Base-by-base conservation (phyloP, 306 rosid species). In the Lablab purpureus region DNA sequence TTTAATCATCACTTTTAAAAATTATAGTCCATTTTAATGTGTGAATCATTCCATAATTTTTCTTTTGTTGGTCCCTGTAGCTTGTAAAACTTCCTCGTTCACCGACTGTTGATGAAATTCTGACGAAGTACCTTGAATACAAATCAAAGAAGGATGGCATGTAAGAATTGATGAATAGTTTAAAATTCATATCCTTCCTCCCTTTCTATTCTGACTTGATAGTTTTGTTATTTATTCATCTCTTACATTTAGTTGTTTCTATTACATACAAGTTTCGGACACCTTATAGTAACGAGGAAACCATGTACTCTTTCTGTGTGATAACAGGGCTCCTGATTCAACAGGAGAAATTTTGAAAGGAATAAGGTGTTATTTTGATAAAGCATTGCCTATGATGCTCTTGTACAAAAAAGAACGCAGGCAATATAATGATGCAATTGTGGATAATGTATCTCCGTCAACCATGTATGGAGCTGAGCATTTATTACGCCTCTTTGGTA, bases 81-180 rank as follows among this genome's bases (percentile, higher is more conserved):
- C 91, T 96, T 66, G 97, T 96, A 70, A 91, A 87, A 56, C 99
- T 96, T 87, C 99, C 99, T 28, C 94, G 99, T 32, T 87, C 98
- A n/a, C 99, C 99, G 36, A 91, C 97, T 21, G 91, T 96, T 64
- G 99, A 96, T 88, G 98, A 93, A 25, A 93, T 96, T 84, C 80
- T 96, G 86, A 80, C 91, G 0, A 91, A 89, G 88, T 96, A 89
- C 87, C 91, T 93, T 30, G 99, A 96, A 45, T 89, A 87, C 89
- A 92, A 94, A 67, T 78, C 94, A 78, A 93, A 93, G 88, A 93
- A 93, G 87, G 99, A 96, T 69, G 88, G 94, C 85, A 74, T 77
- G 99, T 96, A 91, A 88, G 99, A 75, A 67, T 52, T 55, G 19
- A 30, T 73, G 56, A 67, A 68, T 71, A 47, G 28, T 36, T 70